Evolutionary conservation across 208 protist species (phyloP).

Genomic region (Leishmania gerbilli): DNA sequence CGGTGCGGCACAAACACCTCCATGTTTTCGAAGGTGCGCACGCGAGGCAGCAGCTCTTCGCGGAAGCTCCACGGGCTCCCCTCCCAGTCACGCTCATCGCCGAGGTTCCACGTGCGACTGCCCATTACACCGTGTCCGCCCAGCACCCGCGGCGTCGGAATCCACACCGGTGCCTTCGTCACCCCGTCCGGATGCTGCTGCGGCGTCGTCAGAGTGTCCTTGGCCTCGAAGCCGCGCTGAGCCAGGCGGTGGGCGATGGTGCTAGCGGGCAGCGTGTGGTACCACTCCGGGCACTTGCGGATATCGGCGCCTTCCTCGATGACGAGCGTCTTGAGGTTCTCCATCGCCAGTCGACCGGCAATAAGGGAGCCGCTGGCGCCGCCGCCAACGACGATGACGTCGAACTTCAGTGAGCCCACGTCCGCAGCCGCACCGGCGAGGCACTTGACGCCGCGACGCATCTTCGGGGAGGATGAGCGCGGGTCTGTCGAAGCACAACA

Average conservation of each 20-base stretch:
- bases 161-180: slow-evolving; percentile 44
- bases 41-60: slow-evolving; percentile 63
- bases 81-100: slow-evolving; percentile 68
- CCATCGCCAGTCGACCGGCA: slow-evolving; percentile 70
- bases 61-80: slow-evolving; percentile 69
- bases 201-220: slow-evolving; percentile 54
- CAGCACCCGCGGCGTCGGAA: slow-evolving; percentile 75
- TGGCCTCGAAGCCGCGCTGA: slow-evolving; percentile 61
- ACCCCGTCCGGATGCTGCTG: slow-evolving; percentile 31
- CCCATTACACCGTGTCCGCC: slow-evolving; percentile 84
- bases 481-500: not conserved
- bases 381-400: slow-evolving; percentile 71
- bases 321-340: slow-evolving; percentile 67
- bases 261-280: slow-evolving; percentile 55
- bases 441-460: slow-evolving; percentile 30
- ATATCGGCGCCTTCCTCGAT: slow-evolving; percentile 75
- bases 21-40: slow-evolving; percentile 66
- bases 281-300: slow-evolving; percentile 60
- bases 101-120: slow-evolving; percentile 73
- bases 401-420: slow-evolving; percentile 41
- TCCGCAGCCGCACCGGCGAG: slow-evolving; percentile 23
- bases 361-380: slow-evolving; percentile 72
- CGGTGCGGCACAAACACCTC: slow-evolving; percentile 67
- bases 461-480: not conserved
- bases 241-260: slow-evolving; percentile 60